Evolutionary conservation across 495 filamentous ascomycete genomes (phyloP).

Genomic region (Lentithecium fluviatile): DNA sequence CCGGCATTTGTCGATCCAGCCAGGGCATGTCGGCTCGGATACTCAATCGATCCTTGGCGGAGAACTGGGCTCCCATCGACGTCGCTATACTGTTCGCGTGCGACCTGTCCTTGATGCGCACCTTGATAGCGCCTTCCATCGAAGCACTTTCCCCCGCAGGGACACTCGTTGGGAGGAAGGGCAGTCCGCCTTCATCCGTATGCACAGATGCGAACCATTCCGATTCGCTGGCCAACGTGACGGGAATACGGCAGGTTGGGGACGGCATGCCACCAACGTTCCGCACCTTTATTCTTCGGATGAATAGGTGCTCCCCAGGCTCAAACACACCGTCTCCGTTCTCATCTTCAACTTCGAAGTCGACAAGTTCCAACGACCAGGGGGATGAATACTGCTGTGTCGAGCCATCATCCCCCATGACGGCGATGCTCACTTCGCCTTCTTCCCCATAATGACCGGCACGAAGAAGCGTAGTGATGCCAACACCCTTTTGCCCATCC

Average conservation of each 20-base stretch:
- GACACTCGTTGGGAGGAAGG: neutral
- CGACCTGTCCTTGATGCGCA: neutral
- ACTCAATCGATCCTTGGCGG: neutral
- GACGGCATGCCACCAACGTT: slow-evolving; percentile 1
- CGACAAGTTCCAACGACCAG: slow-evolving; percentile 2
- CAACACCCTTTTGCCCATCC: neutral
- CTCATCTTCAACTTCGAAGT: slow-evolving; percentile 13
- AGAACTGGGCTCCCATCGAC: neutral
- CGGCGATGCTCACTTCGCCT: neutral
- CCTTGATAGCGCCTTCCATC: neutral
- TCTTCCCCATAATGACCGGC: neutral
- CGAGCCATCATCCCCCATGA: neutral
- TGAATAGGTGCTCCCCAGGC: slow-evolving; percentile 11
- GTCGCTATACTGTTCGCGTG: neutral
- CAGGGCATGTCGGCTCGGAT: neutral
- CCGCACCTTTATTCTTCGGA: slow-evolving; percentile 1
- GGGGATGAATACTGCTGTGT: neutral
- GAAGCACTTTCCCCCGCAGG: neutral
- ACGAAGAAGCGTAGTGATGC: neutral
- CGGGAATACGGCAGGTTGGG: neutral
- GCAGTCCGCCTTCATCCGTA: neutral
- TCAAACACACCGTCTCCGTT: slow-evolving; percentile 12
- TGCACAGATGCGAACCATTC: neutral
- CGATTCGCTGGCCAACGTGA: neutral
- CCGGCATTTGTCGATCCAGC: neutral